phyloP scores from a whole-genome alignment of 768 basidiomycete species.

The Gelatoporia subvermispora region DNA sequence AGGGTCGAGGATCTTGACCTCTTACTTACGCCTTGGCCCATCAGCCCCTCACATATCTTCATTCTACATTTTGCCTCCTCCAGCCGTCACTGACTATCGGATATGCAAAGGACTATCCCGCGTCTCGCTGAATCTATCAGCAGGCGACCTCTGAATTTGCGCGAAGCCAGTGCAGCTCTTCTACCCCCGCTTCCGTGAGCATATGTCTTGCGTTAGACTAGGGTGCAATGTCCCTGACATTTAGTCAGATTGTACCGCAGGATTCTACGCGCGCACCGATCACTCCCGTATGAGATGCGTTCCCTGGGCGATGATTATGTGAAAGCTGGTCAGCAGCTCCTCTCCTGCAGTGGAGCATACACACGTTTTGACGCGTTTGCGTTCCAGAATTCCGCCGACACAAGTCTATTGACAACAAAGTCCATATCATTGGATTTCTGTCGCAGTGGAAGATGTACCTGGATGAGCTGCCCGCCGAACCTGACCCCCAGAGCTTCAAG shows the following conservation, averaged over 20 bases:
- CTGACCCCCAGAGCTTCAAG: constrained; percentile 41
- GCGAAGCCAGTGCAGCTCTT: constrained; percentile 60
- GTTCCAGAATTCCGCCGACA: constrained; percentile 84
- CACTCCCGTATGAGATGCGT: constrained; percentile 73
- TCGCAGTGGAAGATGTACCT: constrained; percentile 95
- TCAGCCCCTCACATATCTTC: no score
- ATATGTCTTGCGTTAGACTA: neutral
- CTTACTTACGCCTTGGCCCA: no score
- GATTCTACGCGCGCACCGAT: constrained; percentile 74
- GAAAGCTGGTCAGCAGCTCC: constrained; percentile 54
- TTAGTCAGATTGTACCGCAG: constrained; percentile 67
- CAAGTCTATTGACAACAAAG: constrained; percentile 71
- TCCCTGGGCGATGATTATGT: constrained; percentile 83
- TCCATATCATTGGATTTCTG: constrained; percentile 91
- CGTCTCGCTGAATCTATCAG: constrained; percentile 55
- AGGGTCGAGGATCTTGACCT: no score
- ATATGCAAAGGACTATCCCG: constrained; percentile 35
- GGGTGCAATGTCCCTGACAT: constrained; percentile 1
- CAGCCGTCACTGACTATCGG: no score
- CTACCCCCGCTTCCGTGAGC: constrained; percentile 82
- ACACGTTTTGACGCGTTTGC: neutral
- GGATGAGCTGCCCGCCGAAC: constrained; percentile 55
- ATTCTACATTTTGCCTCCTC: no score
- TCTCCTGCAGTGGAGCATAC: neutral
- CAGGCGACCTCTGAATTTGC: constrained; percentile 52